Percentiles rank a stretch among this genome's conserved stretches.
phyloP scores from a whole-genome alignment of 164 flowering plant genomes.

The Saururus chinensis region DNA sequence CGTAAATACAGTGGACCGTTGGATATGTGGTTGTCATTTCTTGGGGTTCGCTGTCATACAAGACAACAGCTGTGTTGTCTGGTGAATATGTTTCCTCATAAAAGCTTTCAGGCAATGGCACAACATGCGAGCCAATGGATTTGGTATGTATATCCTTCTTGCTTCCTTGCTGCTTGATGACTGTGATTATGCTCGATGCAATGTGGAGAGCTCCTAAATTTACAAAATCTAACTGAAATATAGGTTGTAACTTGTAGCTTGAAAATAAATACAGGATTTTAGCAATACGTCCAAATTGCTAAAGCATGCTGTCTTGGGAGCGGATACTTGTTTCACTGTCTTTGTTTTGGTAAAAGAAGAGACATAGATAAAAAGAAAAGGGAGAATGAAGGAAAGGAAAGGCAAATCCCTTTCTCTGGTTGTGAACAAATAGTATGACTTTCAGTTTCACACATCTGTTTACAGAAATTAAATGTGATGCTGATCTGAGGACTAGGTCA shows the following conservation, averaged over 20 bases:
- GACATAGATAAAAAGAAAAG: no score
- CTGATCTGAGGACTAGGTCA: no score
- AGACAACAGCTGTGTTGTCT: slow-evolving; percentile 35
- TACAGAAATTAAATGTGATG: no score
- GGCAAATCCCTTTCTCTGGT: no score
- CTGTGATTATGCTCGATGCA: no score
- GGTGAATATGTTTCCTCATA: slow-evolving; percentile 43
- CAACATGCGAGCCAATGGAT: slow-evolving; percentile 90
- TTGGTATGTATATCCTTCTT: slow-evolving; percentile 40
- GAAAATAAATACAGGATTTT: not conserved
- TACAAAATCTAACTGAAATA: no score
- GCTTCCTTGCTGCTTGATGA: not conserved
- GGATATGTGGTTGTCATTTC: slow-evolving; percentile 69
- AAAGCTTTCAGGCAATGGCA: slow-evolving; percentile 77
- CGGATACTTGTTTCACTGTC: not conserved
- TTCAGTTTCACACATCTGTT: no score
- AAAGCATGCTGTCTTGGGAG: not conserved
- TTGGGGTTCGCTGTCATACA: slow-evolving; percentile 14
- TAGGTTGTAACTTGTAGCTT: not conserved
- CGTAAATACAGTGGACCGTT: slow-evolving; percentile 87
- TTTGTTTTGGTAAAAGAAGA: not conserved
- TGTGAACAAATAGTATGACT: no score
- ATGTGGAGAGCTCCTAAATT: no score
- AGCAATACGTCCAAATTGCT: not conserved
- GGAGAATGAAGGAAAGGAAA: no score